Evolutionary conservation across 2,329 filamentous ascomycete genomes (phyloP), one percentile per base, ranked within the genome.

Genomic region (Penicillium vulpinum): DNA sequence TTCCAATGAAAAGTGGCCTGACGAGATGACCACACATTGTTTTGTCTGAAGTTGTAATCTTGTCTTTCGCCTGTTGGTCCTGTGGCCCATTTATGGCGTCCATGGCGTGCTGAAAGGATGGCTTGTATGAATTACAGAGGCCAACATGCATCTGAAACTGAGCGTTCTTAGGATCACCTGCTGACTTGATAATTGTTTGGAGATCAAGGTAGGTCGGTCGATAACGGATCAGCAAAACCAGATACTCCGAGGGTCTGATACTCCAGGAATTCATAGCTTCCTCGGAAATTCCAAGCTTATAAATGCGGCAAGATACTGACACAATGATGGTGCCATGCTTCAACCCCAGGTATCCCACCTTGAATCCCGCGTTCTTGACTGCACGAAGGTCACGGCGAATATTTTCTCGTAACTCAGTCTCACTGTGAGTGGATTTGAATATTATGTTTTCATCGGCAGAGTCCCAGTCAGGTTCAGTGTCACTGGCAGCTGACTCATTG

Each of bases 221-320:
- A 62, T 89, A 89, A 35, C 83, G 82, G 41, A 94, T 81, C 22
- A 96, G 77, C 5, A 95, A 78, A 5, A 93, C 83, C 38, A 96
- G 72, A 66, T 93, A 92, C 33, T 92, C 87, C 0, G 79, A 73
- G 0, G 80, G 74, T 15, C 83, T 74, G 11, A 96, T 71, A 58
- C 88, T 82, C 92, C 92, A 96, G 1, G 91, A 89, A 66, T 88
- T 81, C 73, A 91, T 83, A 0, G 86, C 87, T 67, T 92, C 89
- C 36, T 88, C 81, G 0, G 90, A 88, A 13, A 96, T 83, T 0
- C 83, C 86, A 1, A 96, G 82, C 64, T 88, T 89, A 4, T 81
- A 78, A 29, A 90, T 83, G 4, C 85, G 85, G 29, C 89, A 83
- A 0, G 91, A 91, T 2, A 94, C 73, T 5, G 85, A 86, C 18